phyloP scores from a whole-genome alignment of 345 rosid genomes.

The Fremontodendron californicum region DNA sequence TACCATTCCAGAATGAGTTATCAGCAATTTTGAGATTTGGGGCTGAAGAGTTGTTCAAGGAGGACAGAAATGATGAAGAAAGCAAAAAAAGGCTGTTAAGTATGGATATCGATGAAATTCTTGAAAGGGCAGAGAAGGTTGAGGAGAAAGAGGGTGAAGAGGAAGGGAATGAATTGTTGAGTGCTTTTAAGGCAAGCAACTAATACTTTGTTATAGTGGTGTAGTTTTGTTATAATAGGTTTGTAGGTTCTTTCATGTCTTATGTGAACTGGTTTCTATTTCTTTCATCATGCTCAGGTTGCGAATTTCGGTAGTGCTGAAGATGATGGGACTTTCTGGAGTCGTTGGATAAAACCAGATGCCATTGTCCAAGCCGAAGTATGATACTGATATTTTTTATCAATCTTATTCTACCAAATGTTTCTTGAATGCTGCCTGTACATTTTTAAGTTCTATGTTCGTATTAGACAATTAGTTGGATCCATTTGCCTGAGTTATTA shows the following conservation, averaged over 20 bases:
- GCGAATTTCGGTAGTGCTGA: constrained; percentile 82
- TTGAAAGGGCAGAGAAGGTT: constrained; percentile 97
- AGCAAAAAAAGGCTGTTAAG: constrained; percentile 81
- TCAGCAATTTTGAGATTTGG: constrained; percentile 98
- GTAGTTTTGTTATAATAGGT: background rate
- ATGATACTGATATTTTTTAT: constrained; percentile 25
- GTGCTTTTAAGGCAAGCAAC: constrained; percentile 88
- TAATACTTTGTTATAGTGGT: background rate
- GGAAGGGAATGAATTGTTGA: constrained; percentile 72
- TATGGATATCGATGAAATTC: constrained; percentile 97
- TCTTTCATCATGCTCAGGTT: constrained; percentile 49
- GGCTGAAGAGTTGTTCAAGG: constrained; percentile 98
- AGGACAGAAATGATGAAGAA: constrained; percentile 94
- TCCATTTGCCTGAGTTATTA: constrained; percentile 3
- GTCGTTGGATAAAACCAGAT: constrained; percentile 99
- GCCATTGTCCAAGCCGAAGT: constrained; percentile 85
- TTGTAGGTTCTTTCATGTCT: background rate
- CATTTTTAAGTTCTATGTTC: background rate
- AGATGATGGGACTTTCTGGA: constrained; percentile 91
- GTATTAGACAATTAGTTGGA: background rate
- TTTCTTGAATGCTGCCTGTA: background rate
- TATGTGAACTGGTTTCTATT: constrained; percentile 2
- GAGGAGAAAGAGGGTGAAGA: constrained; percentile 72
- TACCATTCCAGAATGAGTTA: constrained; percentile 71
- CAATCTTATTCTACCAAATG: constrained; percentile 1